Evolutionary conservation across 2,329 filamentous ascomycete species (phyloP).

Genomic region (Diaporthe sp.): DNA sequence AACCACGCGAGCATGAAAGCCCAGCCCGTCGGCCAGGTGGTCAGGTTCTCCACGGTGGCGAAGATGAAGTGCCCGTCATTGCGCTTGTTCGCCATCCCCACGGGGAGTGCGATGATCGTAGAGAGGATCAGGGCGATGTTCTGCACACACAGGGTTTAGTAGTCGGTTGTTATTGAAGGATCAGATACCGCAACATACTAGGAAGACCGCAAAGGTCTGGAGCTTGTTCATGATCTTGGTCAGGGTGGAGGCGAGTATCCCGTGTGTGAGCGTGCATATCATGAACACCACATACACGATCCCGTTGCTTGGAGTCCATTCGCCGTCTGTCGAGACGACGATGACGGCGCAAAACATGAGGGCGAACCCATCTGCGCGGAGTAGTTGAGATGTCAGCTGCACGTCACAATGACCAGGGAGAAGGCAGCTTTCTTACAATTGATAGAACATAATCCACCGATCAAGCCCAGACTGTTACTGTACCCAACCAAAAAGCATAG

Average conservation of each 20-base stretch:
- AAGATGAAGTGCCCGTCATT: slow-evolving; percentile 68
- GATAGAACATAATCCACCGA: slow-evolving; percentile 74
- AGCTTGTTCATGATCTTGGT: slow-evolving; percentile 71
- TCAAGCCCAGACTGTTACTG: slow-evolving; percentile 71
- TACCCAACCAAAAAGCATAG: slow-evolving; percentile 73
- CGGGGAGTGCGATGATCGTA: slow-evolving; percentile 69
- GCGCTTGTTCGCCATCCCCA: slow-evolving; percentile 58
- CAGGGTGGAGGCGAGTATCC: slow-evolving; percentile 65
- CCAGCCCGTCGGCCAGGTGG: slow-evolving; percentile 70
- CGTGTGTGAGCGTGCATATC: slow-evolving; percentile 66
- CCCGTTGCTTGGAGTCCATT: slow-evolving; percentile 68
- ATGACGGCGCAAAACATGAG: slow-evolving; percentile 72
- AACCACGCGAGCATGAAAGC: slow-evolving; percentile 73
- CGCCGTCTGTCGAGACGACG: slow-evolving; percentile 68
- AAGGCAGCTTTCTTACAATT: slow-evolving; percentile 57
- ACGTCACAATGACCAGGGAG: neutral
- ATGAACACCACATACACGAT: slow-evolving; percentile 71
- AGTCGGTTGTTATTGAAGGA: neutral
- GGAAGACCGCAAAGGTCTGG: slow-evolving; percentile 67
- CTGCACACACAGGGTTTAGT: neutral
- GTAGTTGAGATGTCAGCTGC: slow-evolving; percentile 28
- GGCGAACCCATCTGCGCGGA: slow-evolving; percentile 58
- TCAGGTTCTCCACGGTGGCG: slow-evolving; percentile 67
- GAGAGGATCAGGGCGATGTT: slow-evolving; percentile 69
- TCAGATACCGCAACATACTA: slow-evolving; percentile 44